Conservation (phyloP, 148 eudicot genomes). For the Spergularia bocconei region DNA sequence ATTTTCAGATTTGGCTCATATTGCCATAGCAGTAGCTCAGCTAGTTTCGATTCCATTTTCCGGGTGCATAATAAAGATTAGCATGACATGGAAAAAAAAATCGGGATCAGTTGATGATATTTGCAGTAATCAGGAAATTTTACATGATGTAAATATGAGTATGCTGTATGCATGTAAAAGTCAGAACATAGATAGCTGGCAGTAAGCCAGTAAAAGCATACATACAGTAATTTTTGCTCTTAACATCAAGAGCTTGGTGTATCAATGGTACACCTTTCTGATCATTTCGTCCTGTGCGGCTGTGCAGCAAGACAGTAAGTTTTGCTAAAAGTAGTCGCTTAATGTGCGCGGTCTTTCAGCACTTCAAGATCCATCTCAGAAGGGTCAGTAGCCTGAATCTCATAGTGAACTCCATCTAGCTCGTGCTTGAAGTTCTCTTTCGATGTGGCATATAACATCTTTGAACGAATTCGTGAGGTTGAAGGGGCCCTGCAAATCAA, state of each 20-base stretch:
- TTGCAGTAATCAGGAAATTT: neutral
- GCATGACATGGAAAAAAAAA: no score
- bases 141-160: neutral
- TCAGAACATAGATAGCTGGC: neutral
- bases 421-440: slow-evolving; percentile 57
- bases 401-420: slow-evolving; percentile 74
- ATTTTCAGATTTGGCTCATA: neutral
- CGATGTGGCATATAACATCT: slow-evolving; percentile 72
- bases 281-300: neutral
- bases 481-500: slow-evolving; percentile 51
- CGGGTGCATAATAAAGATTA: no score
- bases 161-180: neutral
- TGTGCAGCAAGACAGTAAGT: neutral
- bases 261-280: slow-evolving; percentile 8
- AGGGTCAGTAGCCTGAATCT: slow-evolving; percentile 84
- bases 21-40: neutral
- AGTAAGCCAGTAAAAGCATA: neutral
- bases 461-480: slow-evolving; percentile 56
- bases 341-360: slow-evolving; percentile 53
- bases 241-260: neutral
- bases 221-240: neutral
- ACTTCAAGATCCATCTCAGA: slow-evolving; percentile 82
- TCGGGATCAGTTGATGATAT: no score
- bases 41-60: no score
- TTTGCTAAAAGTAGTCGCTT: neutral